Evolutionary conservation across 495 filamentous ascomycete species (phyloP).

Genomic region (Penicillium coffeae): DNA sequence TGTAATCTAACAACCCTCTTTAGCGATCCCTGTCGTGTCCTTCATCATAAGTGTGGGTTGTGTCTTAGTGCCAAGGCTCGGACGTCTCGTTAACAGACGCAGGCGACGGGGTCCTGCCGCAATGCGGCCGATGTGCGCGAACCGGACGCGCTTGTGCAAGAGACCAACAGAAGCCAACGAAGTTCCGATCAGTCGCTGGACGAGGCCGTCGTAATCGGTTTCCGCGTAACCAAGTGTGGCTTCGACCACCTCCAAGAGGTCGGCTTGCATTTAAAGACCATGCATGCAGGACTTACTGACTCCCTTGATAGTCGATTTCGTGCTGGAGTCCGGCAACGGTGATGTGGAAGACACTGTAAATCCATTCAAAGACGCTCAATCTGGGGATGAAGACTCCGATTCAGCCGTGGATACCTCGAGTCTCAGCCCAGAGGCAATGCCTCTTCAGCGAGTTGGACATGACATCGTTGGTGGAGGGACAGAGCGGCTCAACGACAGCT

Average conservation of each 20-base stretch:
- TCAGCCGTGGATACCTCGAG: neutral
- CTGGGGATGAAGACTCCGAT: neutral
- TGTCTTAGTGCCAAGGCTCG: neutral
- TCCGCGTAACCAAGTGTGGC: constrained; percentile 24
- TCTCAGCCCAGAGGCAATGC: neutral
- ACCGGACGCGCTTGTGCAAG: constrained; percentile 17
- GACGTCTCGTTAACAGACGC: neutral
- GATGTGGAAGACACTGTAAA: constrained; percentile 4
- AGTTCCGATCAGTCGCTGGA: constrained; percentile 16
- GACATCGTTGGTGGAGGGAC: neutral
- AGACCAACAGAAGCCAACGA: constrained; percentile 7
- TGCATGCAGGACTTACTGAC: neutral
- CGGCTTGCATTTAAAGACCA: neutral
- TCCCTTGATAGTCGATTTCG: constrained; percentile 17
- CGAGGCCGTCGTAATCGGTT: constrained; percentile 15
- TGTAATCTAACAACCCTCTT: neutral
- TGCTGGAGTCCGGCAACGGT: constrained; percentile 21
- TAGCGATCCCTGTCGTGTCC: constrained; percentile 23
- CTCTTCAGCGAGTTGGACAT: neutral
- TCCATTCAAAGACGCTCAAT: neutral
- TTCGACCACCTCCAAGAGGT: constrained; percentile 25
- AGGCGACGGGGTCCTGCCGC: constrained; percentile 21
- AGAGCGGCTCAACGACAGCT: neutral
- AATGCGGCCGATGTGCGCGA: constrained; percentile 20
- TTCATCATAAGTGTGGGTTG: constrained; percentile 21